phyloP scores from a whole-genome alignment of 2,329 filamentous ascomycete species.

The Cercospora beticola region DNA sequence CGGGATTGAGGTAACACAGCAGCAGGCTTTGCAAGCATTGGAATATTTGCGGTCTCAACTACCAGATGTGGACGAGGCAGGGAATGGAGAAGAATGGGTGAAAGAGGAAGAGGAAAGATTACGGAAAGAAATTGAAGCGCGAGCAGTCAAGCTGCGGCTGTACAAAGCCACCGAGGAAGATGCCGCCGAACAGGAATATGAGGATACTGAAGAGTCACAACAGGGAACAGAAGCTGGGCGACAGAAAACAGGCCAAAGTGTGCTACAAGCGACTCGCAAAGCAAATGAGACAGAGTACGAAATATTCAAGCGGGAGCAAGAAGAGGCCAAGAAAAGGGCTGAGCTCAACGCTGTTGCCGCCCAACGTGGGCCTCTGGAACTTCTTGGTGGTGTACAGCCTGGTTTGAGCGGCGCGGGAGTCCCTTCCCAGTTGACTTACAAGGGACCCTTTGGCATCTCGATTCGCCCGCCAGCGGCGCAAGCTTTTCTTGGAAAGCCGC shows the following conservation, averaged over 20 bases:
- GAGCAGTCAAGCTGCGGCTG: conserved; percentile 38
- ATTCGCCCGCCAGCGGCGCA: conserved; percentile 26
- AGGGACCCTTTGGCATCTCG: conserved; percentile 22
- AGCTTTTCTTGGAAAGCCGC: conserved; percentile 33
- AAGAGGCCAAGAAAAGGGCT: conserved; percentile 23
- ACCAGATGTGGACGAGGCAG: conserved; percentile 39
- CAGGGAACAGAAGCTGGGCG: conserved; percentile 32
- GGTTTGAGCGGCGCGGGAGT: not conserved
- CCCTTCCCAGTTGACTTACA: conserved; percentile 14
- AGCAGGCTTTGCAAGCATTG: conserved; percentile 36
- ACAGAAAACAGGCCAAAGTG: conserved; percentile 32
- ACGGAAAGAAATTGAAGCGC: conserved; percentile 32
- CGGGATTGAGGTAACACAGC: conserved; percentile 27
- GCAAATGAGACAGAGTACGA: conserved; percentile 34
- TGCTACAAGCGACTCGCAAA: conserved; percentile 30
- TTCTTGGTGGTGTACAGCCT: conserved; percentile 35
- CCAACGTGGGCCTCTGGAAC: conserved; percentile 34
- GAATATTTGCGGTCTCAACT: conserved; percentile 36
- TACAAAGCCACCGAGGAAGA: conserved; percentile 34
- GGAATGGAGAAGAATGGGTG: conserved; percentile 36
- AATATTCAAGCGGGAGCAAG: conserved; percentile 31
- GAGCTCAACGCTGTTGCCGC: conserved; percentile 26
- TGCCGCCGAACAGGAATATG: conserved; percentile 15
- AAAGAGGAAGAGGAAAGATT: conserved; percentile 37
- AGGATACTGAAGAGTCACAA: conserved; percentile 23